phyloP scores from a whole-genome alignment of 495 filamentous ascomycete genomes.

The Penicillium ochrochloron region DNA sequence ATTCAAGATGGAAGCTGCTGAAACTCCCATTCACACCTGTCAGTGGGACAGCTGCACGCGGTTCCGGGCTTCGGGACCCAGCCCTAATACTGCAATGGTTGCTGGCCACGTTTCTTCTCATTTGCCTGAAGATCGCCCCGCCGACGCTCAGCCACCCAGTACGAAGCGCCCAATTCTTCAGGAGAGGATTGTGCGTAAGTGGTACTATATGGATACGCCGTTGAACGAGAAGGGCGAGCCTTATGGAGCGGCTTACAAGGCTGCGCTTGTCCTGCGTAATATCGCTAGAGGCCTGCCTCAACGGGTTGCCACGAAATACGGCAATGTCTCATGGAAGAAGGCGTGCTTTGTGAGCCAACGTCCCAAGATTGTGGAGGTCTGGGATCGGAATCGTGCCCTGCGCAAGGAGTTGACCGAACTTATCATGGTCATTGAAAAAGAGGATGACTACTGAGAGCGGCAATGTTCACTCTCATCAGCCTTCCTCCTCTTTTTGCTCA shows the following conservation, averaged over 20 bases:
- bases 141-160: conserved; percentile 48
- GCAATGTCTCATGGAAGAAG: conserved; percentile 48
- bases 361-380: conserved; percentile 47
- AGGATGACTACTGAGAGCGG: conserved; percentile 42
- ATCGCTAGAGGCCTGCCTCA: conserved; percentile 73
- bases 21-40: conserved; percentile 43
- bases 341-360: conserved; percentile 48
- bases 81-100: conserved; percentile 47
- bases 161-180: conserved; percentile 47
- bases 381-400: conserved; percentile 50
- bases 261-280: conserved; percentile 85
- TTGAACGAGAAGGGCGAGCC: conserved; percentile 83
- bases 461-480: not conserved
- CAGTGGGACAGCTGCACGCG: conserved; percentile 47
- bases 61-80: conserved; percentile 46
- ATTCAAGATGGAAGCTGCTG: conserved; percentile 52
- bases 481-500: conserved; percentile 14
- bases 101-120: conserved; percentile 54
- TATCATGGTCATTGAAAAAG: conserved; percentile 51
- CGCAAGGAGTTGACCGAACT: conserved; percentile 51
- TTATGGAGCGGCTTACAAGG: conserved; percentile 81
- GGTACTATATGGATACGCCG: conserved; percentile 64
- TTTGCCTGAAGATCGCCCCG: conserved; percentile 57
- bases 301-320: conserved; percentile 37
- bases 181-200: conserved; percentile 49